Evolutionary conservation across 306 rosid genomes (phyloP), one percentile per base, ranked within the genome.

Genomic region (Coriaria nepalensis): DNA sequence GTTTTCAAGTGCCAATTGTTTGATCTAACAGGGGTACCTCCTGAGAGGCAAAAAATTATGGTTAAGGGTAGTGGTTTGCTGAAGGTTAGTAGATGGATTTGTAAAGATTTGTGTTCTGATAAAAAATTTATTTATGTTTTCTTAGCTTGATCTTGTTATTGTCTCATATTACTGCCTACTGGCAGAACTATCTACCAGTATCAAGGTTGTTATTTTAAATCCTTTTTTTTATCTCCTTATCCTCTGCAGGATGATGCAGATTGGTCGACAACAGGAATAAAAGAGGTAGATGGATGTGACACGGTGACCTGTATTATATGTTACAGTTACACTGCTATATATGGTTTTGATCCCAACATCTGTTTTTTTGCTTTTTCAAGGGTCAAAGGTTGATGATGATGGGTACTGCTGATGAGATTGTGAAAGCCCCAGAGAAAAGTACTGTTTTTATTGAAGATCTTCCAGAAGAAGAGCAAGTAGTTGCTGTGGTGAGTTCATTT

Each of bases 371-470:
- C 33, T 32, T 68, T 69, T 42, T 61, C 35, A 62, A 92, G 98
- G 98, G 98, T 57, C 98, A 92, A 71, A 92, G 76, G 68, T 65
- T 92, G 66, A 92, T 92, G 98, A 92, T 92, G 98, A 79, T 92
- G 96, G 98, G 98, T 43, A 82, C 98, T 0, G 96, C 94, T 20
- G 98, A 85, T 65, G 98, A 92, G 76, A 73, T 82, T 56, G 65
- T 90, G 33, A 86, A 79, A 74, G 69, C 94, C 65, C 98, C 96
- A 7, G 98, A 92, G 61, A 85, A 92, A 73, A 87, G 88, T 46
- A 66, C 87, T 59, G 80, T 92, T 62, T 92, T 92, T 64, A 68
- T 82, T 57, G 96, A 92, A 73, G 98, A 92, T 78, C 96, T 92
- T 72, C 96, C 96, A 33, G 98, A 92, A 76, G 98, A 92, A 55